Evolutionary conservation across 1,284 basidiomycete genomes (phyloP), one percentile per base, ranked within the genome.

Genomic region (Amylostereum areolatum): DNA sequence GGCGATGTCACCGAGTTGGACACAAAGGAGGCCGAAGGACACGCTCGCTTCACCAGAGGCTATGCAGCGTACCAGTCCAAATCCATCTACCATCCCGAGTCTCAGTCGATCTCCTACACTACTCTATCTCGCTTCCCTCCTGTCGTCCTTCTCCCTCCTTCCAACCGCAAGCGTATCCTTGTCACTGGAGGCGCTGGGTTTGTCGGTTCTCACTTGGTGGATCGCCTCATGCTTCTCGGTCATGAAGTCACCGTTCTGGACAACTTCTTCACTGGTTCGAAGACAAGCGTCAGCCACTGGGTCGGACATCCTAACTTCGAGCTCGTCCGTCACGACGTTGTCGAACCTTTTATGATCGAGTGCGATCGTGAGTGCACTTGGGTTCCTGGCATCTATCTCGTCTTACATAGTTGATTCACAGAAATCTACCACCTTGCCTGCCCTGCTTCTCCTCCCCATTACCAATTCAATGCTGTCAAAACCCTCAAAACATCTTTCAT

Each of bases 271-370:
- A 97, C 95, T 25, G 96, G 96, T 24, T 91, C 89, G 48, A 95
- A 95, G 69, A 94, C 91, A 32, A 95, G 93, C 46, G 84, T 97
- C 57, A 89, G 85, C 54, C 92, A 95, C 66, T 94, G 91, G 91
- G 79, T 94, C 55, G 96, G 96, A 2, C 96, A 99, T 68, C 96
- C 96, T 52, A 97, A 97, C 73, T 99, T 99, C 60, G 96, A 98
- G 70, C 77, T 98, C 69, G 91, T 98, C 56, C 83, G 96, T 52
- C 96, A 98, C 68, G 96, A 99, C 67, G 90, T 99, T 24, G 88
- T 96, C 45, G 89, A 97, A 64, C 92, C 94, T 3, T 95, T 95
- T 74, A 88, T 95, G 83, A 95, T 95, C 64, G 94, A 97, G 69
- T 95, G 93, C 57, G 94, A 97, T 70, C 92, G 92, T 92, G 65